Evolutionary conservation across 2,329 filamentous ascomycete genomes (phyloP), one percentile per base, ranked within the genome.

Genomic region (Epichloe uncinata): DNA sequence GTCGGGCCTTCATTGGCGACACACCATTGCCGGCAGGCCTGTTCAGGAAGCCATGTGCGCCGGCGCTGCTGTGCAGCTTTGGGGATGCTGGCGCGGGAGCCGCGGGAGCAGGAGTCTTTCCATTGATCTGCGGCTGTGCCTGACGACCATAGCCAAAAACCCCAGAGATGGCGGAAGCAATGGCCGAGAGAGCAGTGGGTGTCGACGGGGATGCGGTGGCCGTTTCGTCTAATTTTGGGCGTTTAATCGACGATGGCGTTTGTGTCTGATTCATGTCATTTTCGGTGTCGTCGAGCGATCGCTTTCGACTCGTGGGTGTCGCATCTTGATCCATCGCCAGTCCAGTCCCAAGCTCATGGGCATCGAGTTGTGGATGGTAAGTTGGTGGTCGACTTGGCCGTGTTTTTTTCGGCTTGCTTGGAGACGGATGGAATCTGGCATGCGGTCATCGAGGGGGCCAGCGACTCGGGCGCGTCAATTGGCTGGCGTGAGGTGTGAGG

Each of bases 131-230:
- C 33, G 52, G 46, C 20, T 54, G 51, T 12, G 47, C 13, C 33
- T 52, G 56, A 26, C 57, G 56, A 2, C 53, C 56, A 41, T 56
- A 57, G 5, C 59, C 58, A 45, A 61, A 55, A 11, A 59, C 56
- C 6, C 58, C 56, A 13, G 63, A 60, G 12, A 66, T 59, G n/a
- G 58, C 63, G 8, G 63, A 60, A 9, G 61, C 59, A 46, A 66
- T 63, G 43, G 59, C 58, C 26, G 60, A 58, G 37, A 66, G 53
- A 3, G 62, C 59, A 20, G 57, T 61, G 2, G 64, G 61, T 3
- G 63, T 60, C 15, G 61, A 61, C 4, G 61, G 55, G 6, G 59
- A 57, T 45, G 51, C 53, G 8, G 56, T 51, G 6, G 54, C 52
- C 8, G 57, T 52, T 35, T 59, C 58, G 38, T 66, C 62, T n/a